phyloP scores from a whole-genome alignment of 805 yeast species.

The Candida ortonii region DNA sequence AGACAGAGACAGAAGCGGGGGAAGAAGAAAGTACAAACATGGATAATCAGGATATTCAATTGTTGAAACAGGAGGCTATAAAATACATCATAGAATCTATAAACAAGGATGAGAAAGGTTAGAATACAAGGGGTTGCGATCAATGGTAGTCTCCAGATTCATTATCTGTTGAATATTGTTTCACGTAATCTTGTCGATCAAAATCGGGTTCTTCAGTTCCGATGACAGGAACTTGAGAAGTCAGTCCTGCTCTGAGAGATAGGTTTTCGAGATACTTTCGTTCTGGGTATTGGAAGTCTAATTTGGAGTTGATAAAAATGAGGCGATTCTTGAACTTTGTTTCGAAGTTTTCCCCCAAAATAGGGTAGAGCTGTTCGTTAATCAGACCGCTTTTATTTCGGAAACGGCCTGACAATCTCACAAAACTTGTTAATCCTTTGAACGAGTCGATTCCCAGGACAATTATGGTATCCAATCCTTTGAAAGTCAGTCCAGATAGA shows the following conservation, averaged over 20 bases:
- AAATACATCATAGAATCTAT: slow-evolving; percentile 11
- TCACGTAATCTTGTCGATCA: slow-evolving; percentile 10
- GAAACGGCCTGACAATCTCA: slow-evolving; percentile 27
- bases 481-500: slow-evolving; percentile 28
- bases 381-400: slow-evolving; percentile 23
- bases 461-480: slow-evolving; percentile 26
- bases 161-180: slow-evolving; percentile 6
- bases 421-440: slow-evolving; percentile 21
- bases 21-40: slow-evolving; percentile 12
- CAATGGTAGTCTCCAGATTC: no score
- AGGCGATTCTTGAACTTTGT: slow-evolving; percentile 4
- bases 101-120: no score
- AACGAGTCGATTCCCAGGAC: slow-evolving; percentile 34
- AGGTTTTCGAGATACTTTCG: slow-evolving; percentile 32
- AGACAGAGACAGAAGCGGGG: slow-evolving; percentile 7
- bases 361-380: slow-evolving; percentile 13
- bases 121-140: no score
- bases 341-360: slow-evolving; percentile 11
- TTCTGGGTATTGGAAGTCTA: slow-evolving; percentile 29
- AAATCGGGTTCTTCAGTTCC: slow-evolving; percentile 23
- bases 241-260: slow-evolving; percentile 27
- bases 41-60: slow-evolving; percentile 14
- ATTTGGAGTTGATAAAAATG: slow-evolving; percentile 20
- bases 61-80: slow-evolving; percentile 16
- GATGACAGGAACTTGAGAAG: slow-evolving; percentile 20